Evolutionary conservation across 2,329 filamentous ascomycete genomes (phyloP).

Genomic region (Diaporthe destruens): DNA sequence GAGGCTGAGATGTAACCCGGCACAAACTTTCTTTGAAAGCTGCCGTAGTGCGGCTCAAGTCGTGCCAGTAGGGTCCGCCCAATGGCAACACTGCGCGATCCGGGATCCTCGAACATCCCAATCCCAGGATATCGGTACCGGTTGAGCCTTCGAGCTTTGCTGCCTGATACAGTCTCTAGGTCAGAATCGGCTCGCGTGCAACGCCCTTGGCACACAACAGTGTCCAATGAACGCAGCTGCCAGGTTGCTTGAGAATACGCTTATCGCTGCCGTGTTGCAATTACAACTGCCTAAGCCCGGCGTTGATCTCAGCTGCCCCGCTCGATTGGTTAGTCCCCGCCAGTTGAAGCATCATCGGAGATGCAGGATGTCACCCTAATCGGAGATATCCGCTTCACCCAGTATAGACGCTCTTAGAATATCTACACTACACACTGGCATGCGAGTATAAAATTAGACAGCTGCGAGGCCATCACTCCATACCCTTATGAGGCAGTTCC

Average conservation of each 20-base stretch:
- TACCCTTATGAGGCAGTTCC: background rate
- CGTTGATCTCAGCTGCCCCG: background rate
- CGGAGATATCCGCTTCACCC: background rate
- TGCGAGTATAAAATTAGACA: no score
- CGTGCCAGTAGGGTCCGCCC: background rate
- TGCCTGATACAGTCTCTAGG: background rate
- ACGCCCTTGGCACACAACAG: background rate
- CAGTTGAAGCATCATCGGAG: background rate
- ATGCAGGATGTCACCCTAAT: background rate
- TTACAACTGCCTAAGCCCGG: background rate
- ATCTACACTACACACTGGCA: no score
- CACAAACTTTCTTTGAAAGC: background rate
- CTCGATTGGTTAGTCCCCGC: background rate
- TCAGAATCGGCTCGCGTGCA: background rate
- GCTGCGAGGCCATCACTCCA: background rate
- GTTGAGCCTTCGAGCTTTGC: background rate
- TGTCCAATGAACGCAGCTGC: background rate
- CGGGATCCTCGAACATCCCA: background rate
- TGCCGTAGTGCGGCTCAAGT: background rate
- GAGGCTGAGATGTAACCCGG: no score
- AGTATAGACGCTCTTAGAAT: no score
- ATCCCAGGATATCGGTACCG: conserved; percentile 5
- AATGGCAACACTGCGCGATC: background rate
- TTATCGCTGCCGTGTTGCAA: background rate
- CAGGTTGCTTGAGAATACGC: background rate